These are phyloP conservation scores for Chaetomiaceae sp. DNA, from an alignment of 2,329 filamentous ascomycete genomes.

Conservation along the genomic window DNA sequence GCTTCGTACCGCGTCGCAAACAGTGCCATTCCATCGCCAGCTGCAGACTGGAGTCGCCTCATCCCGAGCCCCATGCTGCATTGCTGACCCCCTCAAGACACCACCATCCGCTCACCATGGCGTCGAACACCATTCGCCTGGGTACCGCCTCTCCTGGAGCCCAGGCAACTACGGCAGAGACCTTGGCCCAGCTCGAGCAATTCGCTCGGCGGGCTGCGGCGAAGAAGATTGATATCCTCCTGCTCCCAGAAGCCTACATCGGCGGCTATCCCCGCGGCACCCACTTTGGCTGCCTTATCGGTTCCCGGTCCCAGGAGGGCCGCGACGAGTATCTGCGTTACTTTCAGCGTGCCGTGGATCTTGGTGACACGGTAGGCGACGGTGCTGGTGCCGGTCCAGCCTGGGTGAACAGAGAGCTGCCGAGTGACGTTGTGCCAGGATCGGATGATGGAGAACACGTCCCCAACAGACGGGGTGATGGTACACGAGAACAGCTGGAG, in stretches of 20 bases:
- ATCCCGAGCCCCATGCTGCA: neutral
- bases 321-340: slow-evolving; percentile 80
- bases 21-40: neutral
- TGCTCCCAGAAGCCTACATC: slow-evolving; percentile 89
- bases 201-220: slow-evolving; percentile 61
- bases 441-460: slow-evolving; percentile 24
- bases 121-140: slow-evolving; percentile 42
- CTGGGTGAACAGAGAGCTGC: slow-evolving; percentile 63
- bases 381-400: slow-evolving; percentile 63
- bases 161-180: slow-evolving; percentile 49
- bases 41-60: neutral
- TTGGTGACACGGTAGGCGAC: slow-evolving; percentile 68
- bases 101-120: slow-evolving; percentile 11
- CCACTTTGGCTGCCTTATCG: slow-evolving; percentile 70
- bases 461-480: slow-evolving; percentile 40
- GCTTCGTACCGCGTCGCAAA: too few relatives aligned
- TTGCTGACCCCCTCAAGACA: too few relatives aligned
- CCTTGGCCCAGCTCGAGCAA: slow-evolving; percentile 60
- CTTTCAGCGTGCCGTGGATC: slow-evolving; percentile 72
- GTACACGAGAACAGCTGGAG: slow-evolving; percentile 77
- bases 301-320: slow-evolving; percentile 62
- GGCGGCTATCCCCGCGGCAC: slow-evolving; percentile 86
- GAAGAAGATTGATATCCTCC: slow-evolving; percentile 59
- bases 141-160: slow-evolving; percentile 54
- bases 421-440: slow-evolving; percentile 4